phyloP scores from a whole-genome alignment of 164 flowering plant species.

The Liriodendron chinense region DNA sequence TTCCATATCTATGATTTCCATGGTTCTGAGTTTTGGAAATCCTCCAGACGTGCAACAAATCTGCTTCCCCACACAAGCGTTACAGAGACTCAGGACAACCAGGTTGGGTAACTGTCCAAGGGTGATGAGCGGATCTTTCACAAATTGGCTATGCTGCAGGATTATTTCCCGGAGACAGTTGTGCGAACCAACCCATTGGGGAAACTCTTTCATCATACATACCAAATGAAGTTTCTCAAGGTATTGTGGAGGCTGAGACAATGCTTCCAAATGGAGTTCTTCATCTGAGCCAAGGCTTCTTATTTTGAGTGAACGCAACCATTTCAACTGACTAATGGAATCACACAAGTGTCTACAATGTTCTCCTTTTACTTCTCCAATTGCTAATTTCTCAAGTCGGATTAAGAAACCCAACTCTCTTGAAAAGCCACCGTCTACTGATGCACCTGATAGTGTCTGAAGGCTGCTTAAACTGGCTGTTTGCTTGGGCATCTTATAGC shows the following conservation, averaged over 20 bases:
- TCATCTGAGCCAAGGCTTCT: not conserved
- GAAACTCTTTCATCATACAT: not conserved
- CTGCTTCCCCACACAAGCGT: not conserved
- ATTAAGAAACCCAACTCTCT: slow-evolving; percentile 20
- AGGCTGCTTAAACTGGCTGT: slow-evolving; percentile 30
- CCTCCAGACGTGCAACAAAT: not conserved
- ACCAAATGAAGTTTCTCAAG: not conserved
- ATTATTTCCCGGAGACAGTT: not conserved
- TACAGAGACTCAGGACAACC: not conserved
- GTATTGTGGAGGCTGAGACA: slow-evolving; percentile 11
- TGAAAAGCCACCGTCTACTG: slow-evolving; percentile 15
- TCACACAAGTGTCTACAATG: slow-evolving; percentile 12
- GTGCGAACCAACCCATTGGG: not conserved
- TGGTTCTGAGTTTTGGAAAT: not conserved
- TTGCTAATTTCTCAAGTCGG: slow-evolving; percentile 21
- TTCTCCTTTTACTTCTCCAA: slow-evolving; percentile 15
- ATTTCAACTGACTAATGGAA: not conserved
- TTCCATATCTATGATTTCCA: too few species aligned
- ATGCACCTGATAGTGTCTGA: slow-evolving; percentile 1
- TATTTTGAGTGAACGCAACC: not conserved
- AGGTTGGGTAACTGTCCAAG: not conserved
- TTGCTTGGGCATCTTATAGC: slow-evolving; percentile 5
- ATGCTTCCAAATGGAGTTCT: slow-evolving; percentile 4
- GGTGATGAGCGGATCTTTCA: not conserved
- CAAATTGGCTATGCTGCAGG: not conserved